phyloP scores from a whole-genome alignment of 140 eudicot species.

The Bidens hawaiensis region DNA sequence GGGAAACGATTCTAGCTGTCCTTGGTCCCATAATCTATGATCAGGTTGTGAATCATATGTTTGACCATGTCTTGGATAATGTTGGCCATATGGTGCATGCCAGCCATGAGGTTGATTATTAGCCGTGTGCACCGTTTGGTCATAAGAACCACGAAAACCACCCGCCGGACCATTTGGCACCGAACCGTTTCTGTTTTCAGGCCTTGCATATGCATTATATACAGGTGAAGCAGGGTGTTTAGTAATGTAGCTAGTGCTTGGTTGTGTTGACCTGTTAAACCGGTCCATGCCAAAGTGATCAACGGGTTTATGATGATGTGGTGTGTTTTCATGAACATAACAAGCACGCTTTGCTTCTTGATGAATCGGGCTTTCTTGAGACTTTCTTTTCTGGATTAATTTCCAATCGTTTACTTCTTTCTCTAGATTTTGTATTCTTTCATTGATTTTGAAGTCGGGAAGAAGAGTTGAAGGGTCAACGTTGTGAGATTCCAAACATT shows the following conservation, averaged over 20 bases:
- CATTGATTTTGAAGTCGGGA: slow-evolving; percentile 38
- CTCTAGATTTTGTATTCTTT: slow-evolving; percentile 39
- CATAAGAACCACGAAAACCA: slow-evolving; percentile 8
- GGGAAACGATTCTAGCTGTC: slow-evolving; percentile 33
- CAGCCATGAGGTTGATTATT: slow-evolving; percentile 14
- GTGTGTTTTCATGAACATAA: background rate
- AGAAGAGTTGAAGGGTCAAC: slow-evolving; percentile 44
- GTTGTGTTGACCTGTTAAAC: slow-evolving; percentile 18
- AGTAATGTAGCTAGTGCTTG: slow-evolving; percentile 11
- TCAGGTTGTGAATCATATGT: slow-evolving; percentile 26
- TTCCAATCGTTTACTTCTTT: slow-evolving; percentile 34
- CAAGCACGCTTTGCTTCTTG: slow-evolving; percentile 28
- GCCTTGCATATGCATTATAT: slow-evolving; percentile 24
- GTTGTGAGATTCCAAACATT: slow-evolving; percentile 53
- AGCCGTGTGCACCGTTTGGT: background rate
- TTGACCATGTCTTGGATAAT: slow-evolving; percentile 21
- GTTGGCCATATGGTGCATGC: slow-evolving; percentile 16
- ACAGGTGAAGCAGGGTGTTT: slow-evolving; percentile 29
- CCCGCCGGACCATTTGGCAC: slow-evolving; percentile 1
- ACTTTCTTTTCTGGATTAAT: slow-evolving; percentile 32
- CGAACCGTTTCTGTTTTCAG: slow-evolving; percentile 1
- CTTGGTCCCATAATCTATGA: slow-evolving; percentile 13
- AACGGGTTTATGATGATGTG: slow-evolving; percentile 23
- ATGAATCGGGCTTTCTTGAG: slow-evolving; percentile 22
- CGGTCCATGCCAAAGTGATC: slow-evolving; percentile 13